Conservation (phyloP, 208 protist species). For the Crithidia sp. region DNA sequence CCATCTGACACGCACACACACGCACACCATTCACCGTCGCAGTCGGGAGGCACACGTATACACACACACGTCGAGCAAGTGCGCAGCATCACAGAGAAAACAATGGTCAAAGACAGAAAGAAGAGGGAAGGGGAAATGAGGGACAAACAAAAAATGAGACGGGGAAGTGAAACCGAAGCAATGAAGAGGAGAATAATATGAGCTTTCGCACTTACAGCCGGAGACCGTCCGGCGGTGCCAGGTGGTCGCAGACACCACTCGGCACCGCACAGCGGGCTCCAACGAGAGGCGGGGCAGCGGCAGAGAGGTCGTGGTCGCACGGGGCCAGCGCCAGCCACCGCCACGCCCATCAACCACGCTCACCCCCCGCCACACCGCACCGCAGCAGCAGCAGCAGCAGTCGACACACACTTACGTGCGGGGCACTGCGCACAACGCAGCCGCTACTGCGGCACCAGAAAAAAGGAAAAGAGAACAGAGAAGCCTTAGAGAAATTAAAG, state of each 20-base stretch:
- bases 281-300: no score
- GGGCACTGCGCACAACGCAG: neutral
- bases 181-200: neutral
- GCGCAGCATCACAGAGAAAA: neutral
- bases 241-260: no score
- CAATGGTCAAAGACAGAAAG: neutral
- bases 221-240: no score
- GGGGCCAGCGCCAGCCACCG: no score
- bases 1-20: neutral
- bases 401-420: slow-evolving; percentile 1
- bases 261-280: no score
- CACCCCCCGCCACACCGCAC: neutral
- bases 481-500: slow-evolving; percentile 1
- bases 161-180: neutral
- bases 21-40: no score
- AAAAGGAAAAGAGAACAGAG: neutral
- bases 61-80: neutral
- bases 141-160: neutral
- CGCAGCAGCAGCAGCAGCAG: neutral
- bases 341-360: no score
- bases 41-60: no score
- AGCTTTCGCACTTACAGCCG: neutral
- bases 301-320: no score
- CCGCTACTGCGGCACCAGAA: neutral
- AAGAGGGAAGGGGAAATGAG: neutral